phyloP scores from a whole-genome alignment of 225 moss, liverwort and hornwort genomes.

The Bryoerythrophyllum caledonicum region DNA sequence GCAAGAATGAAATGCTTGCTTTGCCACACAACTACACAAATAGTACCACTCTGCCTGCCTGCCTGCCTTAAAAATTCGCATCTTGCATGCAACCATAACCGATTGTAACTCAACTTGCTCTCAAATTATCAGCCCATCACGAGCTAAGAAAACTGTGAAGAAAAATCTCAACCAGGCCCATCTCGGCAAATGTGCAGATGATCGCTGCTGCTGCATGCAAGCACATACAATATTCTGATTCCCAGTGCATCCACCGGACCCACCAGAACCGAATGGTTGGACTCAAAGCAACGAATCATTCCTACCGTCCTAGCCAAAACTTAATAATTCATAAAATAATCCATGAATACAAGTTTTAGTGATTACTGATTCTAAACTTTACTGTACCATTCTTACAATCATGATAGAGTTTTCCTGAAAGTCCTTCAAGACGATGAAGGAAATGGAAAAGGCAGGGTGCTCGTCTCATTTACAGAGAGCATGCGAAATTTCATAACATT shows the following conservation, averaged over 20 bases:
- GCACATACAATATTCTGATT: background rate
- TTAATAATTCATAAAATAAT: background rate
- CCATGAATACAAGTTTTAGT: background rate
- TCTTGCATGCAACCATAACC: background rate
- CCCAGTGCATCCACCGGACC: background rate
- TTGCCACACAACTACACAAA: background rate
- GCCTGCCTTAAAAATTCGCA: background rate
- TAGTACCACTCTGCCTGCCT: background rate
- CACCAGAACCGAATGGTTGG: background rate
- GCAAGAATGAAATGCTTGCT: slow-evolving; percentile 15
- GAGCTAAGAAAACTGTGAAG: background rate
- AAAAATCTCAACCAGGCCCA: background rate
- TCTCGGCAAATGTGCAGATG: background rate
- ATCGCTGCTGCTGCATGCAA: background rate
- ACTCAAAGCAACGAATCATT: background rate
- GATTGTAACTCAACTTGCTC: background rate
- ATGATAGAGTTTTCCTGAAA: no score
- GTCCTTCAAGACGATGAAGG: no score
- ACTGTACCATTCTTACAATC: no score
- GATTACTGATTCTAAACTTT: no score
- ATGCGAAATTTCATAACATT: no score
- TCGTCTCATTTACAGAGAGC: no score
- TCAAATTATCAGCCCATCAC: background rate
- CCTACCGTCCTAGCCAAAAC: background rate
- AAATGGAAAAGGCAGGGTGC: no score